phyloP scores from a whole-genome alignment of 225 moss, liverwort and hornwort genomes.

The Marchantia polymorpha region DNA sequence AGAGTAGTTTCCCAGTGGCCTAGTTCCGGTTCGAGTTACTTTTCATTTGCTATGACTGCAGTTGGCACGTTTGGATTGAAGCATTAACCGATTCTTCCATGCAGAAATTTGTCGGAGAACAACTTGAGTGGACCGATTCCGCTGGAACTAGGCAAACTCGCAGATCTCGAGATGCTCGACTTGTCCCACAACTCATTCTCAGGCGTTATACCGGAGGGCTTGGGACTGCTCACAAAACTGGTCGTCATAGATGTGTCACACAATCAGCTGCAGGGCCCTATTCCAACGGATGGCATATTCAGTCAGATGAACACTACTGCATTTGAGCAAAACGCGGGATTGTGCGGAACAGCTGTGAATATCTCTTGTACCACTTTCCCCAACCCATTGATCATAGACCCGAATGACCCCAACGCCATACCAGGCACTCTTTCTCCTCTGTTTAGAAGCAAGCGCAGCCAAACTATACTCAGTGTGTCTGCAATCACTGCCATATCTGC shows the following conservation, averaged over 20 bases:
- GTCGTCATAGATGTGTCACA: slow-evolving; percentile 67
- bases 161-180: slow-evolving; percentile 58
- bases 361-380: slow-evolving; percentile 69
- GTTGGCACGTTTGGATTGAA: not conserved
- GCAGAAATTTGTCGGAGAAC: slow-evolving; percentile 81
- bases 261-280: slow-evolving; percentile 77
- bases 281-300: slow-evolving; percentile 59
- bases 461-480: slow-evolving; percentile 84
- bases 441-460: slow-evolving; percentile 59
- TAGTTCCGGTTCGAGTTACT: too few species aligned
- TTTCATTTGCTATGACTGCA: too few species aligned
- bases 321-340: slow-evolving; percentile 63
- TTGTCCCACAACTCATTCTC: slow-evolving; percentile 75
- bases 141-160: slow-evolving; percentile 51
- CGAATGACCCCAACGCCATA: slow-evolving; percentile 42
- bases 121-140: slow-evolving; percentile 69
- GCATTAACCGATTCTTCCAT: not conserved
- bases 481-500: slow-evolving; percentile 95
- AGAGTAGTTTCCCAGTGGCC: too few species aligned
- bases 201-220: slow-evolving; percentile 64
- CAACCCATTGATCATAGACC: slow-evolving; percentile 72
- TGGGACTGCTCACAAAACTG: slow-evolving; percentile 62
- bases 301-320: slow-evolving; percentile 47
- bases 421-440: slow-evolving; percentile 48
- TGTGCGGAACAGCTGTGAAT: slow-evolving; percentile 68